Evolutionary conservation across 2,329 filamentous ascomycete species (phyloP).

Genomic region (Talaromyces marneffei): DNA sequence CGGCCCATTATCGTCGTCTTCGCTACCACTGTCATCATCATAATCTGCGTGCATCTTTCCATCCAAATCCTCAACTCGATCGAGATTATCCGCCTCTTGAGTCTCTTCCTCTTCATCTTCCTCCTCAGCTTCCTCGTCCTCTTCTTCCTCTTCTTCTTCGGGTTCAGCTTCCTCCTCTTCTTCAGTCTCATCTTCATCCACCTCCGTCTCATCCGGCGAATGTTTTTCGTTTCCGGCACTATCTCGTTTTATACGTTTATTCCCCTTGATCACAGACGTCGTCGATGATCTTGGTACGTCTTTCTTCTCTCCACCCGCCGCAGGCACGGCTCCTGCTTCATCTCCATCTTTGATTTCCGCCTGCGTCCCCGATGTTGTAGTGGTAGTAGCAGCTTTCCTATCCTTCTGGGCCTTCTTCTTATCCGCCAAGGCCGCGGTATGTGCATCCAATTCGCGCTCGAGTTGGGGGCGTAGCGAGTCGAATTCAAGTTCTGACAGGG

Average conservation of each 20-base stretch:
- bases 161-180: slow-evolving; percentile 15
- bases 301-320: slow-evolving; percentile 17
- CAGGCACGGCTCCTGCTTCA: not conserved
- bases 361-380: slow-evolving; percentile 20
- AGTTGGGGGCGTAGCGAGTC: slow-evolving; percentile 53
- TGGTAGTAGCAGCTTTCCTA: slow-evolving; percentile 44
- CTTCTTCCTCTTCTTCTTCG: slow-evolving; percentile 12
- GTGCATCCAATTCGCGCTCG: slow-evolving; percentile 53
- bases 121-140: slow-evolving; percentile 21
- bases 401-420: slow-evolving; percentile 37
- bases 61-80: slow-evolving; percentile 36
- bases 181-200: slow-evolving; percentile 19
- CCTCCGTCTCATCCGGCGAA: slow-evolving; percentile 19
- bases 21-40: slow-evolving; percentile 14
- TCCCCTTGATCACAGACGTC: not conserved
- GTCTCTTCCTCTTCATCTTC: slow-evolving; percentile 20
- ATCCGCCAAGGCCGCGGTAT: slow-evolving; percentile 31
- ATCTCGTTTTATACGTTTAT: slow-evolving; percentile 15
- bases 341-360: slow-evolving; percentile 18
- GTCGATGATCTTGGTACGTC: slow-evolving; percentile 11
- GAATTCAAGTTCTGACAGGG: slow-evolving; percentile 56
- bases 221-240: slow-evolving; percentile 24
- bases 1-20: slow-evolving; percentile 16
- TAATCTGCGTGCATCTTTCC: slow-evolving; percentile 15
- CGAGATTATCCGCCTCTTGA: slow-evolving; percentile 29